A percentile compares a stretch with the other conserved stretches of the same genome.
These are phyloP conservation scores for Asterionellopsis glacialis DNA, from an alignment of 108 stramenopile species.

Conservation along the genomic window DNA sequence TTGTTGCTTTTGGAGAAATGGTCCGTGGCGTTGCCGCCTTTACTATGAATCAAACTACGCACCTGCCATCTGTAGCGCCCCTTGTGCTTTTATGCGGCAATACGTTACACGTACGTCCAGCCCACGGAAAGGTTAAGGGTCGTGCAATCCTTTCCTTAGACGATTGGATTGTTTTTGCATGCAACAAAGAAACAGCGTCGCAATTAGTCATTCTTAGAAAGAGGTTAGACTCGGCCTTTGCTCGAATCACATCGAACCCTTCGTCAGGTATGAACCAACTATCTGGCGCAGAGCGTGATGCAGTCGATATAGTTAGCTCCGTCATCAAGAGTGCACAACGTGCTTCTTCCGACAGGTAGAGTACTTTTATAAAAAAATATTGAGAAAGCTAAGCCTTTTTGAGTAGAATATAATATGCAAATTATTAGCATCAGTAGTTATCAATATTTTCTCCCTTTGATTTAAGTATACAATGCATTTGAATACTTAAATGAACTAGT, in stretches of 20 bases:
- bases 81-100: slow-evolving; percentile 63
- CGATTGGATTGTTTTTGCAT: slow-evolving; percentile 65
- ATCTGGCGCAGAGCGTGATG: slow-evolving; percentile 26
- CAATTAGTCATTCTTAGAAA: slow-evolving; percentile 51
- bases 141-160: slow-evolving; percentile 51
- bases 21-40: slow-evolving; percentile 55
- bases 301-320: slow-evolving; percentile 38
- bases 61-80: slow-evolving; percentile 55
- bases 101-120: slow-evolving; percentile 34
- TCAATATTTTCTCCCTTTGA: too few relatives aligned
- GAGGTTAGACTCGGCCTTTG: slow-evolving; percentile 52
- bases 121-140: slow-evolving; percentile 10
- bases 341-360: slow-evolving; percentile 6
- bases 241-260: slow-evolving; percentile 43
- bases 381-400: too few relatives aligned
- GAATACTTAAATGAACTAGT: too few relatives aligned
- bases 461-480: too few relatives aligned
- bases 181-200: slow-evolving; percentile 29
- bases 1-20: slow-evolving; percentile 64
- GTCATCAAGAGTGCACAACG: slow-evolving; percentile 43
- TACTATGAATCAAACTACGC: slow-evolving; percentile 60
- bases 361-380: too few relatives aligned
- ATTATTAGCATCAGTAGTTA: too few relatives aligned
- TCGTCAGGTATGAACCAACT: slow-evolving; percentile 15
- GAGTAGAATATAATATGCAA: too few relatives aligned